These are phyloP conservation scores for Tylopilus sp. DNA, from an alignment of 1,284 basidiomycete genomes.

Conservation along the genomic window DNA sequence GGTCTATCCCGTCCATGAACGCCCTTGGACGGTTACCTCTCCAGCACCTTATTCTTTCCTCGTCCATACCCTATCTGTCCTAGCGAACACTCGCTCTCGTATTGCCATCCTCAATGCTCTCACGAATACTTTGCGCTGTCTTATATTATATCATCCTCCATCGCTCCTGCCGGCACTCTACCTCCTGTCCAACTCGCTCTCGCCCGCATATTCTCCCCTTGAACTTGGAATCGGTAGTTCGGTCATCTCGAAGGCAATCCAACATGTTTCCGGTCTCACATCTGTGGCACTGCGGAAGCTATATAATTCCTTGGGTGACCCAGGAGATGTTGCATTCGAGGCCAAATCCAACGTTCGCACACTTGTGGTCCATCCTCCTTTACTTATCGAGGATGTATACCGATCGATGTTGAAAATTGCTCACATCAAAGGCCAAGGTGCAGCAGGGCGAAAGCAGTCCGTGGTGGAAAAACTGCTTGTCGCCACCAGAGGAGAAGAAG, in stretches of 20 bases:
- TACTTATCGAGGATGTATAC: slow-evolving; percentile 66
- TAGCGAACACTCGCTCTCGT: slow-evolving; percentile 80
- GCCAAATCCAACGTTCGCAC: slow-evolving; percentile 80
- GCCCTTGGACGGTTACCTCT: slow-evolving; percentile 38
- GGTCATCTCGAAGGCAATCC: slow-evolving; percentile 76
- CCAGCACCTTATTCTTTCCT: slow-evolving; percentile 80
- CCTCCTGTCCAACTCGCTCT: slow-evolving; percentile 82
- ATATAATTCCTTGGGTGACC: slow-evolving; percentile 66
- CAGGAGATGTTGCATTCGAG: slow-evolving; percentile 81
- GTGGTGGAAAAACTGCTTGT: slow-evolving; percentile 82
- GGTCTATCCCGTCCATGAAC: slow-evolving; percentile 36
- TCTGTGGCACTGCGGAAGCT: slow-evolving; percentile 63
- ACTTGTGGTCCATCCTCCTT: slow-evolving; percentile 67
- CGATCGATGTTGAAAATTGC: slow-evolving; percentile 63
- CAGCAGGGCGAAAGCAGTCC: slow-evolving; percentile 72
- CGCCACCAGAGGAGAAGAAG: slow-evolving; percentile 83
- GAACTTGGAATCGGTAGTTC: slow-evolving; percentile 78
- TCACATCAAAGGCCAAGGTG: slow-evolving; percentile 66
- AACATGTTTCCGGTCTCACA: slow-evolving; percentile 78
- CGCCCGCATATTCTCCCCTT: slow-evolving; percentile 70
- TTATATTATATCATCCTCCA: slow-evolving; percentile 63
- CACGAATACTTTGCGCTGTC: slow-evolving; percentile 75
- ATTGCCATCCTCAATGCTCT: slow-evolving; percentile 76
- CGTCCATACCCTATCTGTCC: slow-evolving; percentile 67
- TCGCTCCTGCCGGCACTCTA: slow-evolving; percentile 84